Percentiles rank a stretch among this genome's conserved stretches.
phyloP scores from a whole-genome alignment of 2,329 filamentous ascomycete species.

The Chaetomium sp. region DNA sequence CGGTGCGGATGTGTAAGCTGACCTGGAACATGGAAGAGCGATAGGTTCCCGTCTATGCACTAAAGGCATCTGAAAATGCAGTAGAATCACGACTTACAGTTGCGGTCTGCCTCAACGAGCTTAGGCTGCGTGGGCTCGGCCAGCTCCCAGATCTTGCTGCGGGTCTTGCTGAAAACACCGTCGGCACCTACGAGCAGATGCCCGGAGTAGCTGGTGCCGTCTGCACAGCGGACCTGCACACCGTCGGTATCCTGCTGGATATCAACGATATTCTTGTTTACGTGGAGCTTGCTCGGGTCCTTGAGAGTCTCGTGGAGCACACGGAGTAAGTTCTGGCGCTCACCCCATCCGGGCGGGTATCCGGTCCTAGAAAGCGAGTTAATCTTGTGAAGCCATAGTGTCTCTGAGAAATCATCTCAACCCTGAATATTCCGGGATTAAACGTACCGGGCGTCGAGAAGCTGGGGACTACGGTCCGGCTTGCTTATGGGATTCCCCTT shows the following conservation, averaged over 20 bases:
- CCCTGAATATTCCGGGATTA: too few species aligned
- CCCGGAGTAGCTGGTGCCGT: slow-evolving; percentile 30
- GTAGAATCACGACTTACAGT: slow-evolving; percentile 1
- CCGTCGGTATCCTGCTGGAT: slow-evolving; percentile 21
- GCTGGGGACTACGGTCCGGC: slow-evolving; percentile 18
- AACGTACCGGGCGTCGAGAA: slow-evolving; percentile 6
- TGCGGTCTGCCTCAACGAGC: slow-evolving; percentile 4
- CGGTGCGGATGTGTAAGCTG: neutral
- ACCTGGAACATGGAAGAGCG: too few species aligned
- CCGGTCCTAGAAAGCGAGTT: slow-evolving; percentile 16
- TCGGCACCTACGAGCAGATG: slow-evolving; percentile 38
- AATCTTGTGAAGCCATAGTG: neutral
- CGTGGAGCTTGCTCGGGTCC: slow-evolving; percentile 25
- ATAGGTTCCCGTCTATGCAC: too few species aligned
- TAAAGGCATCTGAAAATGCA: too few species aligned
- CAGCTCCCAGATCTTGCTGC: slow-evolving; percentile 30
- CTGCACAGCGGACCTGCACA: slow-evolving; percentile 28
- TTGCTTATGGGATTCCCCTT: slow-evolving; percentile 18
- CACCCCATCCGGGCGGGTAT: slow-evolving; percentile 25
- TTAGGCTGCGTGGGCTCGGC: slow-evolving; percentile 16
- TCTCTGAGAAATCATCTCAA: too few species aligned
- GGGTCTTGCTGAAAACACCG: slow-evolving; percentile 35
- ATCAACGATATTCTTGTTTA: slow-evolving; percentile 24
- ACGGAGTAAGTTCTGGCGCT: slow-evolving; percentile 31
- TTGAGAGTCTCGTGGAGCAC: slow-evolving; percentile 28